These are phyloP conservation scores for Wallacemonas sp. DNA, from an alignment of 208 protist species.

Conservation along the genomic window DNA sequence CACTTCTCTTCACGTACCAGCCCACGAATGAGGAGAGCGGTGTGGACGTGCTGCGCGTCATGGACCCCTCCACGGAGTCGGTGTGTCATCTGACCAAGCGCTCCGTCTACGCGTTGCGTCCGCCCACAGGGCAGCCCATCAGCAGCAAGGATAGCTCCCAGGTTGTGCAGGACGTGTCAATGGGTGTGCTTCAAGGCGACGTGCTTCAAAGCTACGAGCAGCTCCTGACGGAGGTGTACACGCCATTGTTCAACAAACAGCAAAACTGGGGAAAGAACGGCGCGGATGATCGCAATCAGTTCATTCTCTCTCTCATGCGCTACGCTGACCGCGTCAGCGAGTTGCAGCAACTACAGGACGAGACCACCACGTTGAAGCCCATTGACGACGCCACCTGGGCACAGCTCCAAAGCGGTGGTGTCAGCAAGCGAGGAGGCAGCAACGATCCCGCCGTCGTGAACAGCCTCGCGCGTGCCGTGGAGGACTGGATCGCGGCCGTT, in stretches of 20 bases:
- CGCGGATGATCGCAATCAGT: constrained; percentile 77
- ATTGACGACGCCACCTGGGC: constrained; percentile 76
- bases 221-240: constrained; percentile 91
- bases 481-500: constrained; percentile 78
- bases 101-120: constrained; percentile 81
- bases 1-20: constrained; percentile 89
- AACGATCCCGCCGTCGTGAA: constrained; percentile 77
- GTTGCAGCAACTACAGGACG: constrained; percentile 86
- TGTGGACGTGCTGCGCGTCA: constrained; percentile 69
- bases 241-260: constrained; percentile 83
- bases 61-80: constrained; percentile 59
- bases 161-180: constrained; percentile 81
- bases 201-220: constrained; percentile 86
- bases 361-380: constrained; percentile 48
- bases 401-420: constrained; percentile 69
- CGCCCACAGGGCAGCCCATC: constrained; percentile 60
- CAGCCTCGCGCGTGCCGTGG: constrained; percentile 62
- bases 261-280: constrained; percentile 89
- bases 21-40: constrained; percentile 27
- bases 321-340: constrained; percentile 90
- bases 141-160: constrained; percentile 69
- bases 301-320: constrained; percentile 81
- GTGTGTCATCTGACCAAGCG: constrained; percentile 73
- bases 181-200: constrained; percentile 86
- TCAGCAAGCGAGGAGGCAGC: constrained; percentile 70